Evolutionary conservation across 164 flowering plant genomes (phyloP), one percentile per base, ranked within the genome.

Genomic region (Chimonanthus praecox): DNA sequence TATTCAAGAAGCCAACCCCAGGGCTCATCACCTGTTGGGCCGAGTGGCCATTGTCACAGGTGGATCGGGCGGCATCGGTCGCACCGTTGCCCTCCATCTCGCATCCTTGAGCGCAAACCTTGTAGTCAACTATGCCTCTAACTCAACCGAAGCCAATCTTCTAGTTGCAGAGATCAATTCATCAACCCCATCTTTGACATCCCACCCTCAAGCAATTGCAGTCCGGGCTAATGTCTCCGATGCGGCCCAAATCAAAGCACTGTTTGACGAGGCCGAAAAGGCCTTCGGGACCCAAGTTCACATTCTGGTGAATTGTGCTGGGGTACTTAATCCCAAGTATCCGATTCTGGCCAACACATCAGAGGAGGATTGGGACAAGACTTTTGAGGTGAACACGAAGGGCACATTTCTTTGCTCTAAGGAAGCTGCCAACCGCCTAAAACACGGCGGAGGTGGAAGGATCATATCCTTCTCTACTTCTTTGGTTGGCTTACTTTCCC

Each of bases 231-330:
- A 89, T 63, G 78, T 88, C 11, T 83, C 92, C 60, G 88, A 87
- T 18, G 82, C 88, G 0, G 72, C 47, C 43, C 84, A 84, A 62
- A 89, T 89, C 13, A 82, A 78, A 72, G 68, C 82, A 64, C 85
- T 90, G 16, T 90, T 87, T 78, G 87, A 86, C 74, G 64, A 75
- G 11, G 89, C 91, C 3, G 87, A 88, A 54, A 16, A 69, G 2
- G 71, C 73, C 21, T 88, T 86, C 78, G 67, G 70, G 58, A 68
- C 85, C 0, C 79, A 78, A 8, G 33, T 73, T 54, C 85, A 87
- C 72, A 80, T 89, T 82, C 75, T 89, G 20, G 88, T 89, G 63
- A 88, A 88, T 80, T 84, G 74, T 0, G 96, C 96, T 33, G 92
- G 89, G 3, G 73, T 89, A 0, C 18, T 79, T 2, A 89, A 87